A percentile compares a stretch with the other conserved stretches of the same genome.
phyloP scores from a whole-genome alignment of 2,329 filamentous ascomycete genomes.

The Zymoseptoria ardabiliae region DNA sequence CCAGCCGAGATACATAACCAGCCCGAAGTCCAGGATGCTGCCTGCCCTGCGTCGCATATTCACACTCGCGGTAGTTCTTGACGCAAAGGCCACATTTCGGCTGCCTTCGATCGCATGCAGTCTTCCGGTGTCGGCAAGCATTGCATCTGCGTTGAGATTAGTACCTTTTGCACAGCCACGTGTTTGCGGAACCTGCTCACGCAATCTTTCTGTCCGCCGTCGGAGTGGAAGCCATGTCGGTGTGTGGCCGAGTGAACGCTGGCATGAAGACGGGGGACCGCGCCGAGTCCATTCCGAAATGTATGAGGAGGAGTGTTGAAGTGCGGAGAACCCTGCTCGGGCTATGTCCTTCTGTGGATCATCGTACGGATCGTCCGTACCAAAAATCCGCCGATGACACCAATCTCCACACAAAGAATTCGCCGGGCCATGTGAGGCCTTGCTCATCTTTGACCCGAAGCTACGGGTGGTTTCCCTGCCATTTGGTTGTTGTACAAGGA shows the following conservation, averaged over 20 bases:
- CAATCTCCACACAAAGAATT: background rate
- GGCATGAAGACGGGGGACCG: background rate
- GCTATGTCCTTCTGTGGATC: background rate
- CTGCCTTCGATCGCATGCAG: constrained; percentile 21
- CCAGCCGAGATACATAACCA: constrained; percentile 34
- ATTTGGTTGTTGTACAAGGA: background rate
- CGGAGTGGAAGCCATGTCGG: background rate
- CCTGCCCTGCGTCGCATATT: constrained; percentile 16
- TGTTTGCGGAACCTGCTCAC: background rate
- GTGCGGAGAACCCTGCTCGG: constrained; percentile 1
- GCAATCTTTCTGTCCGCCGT: constrained; percentile 4
- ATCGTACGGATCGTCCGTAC: background rate
- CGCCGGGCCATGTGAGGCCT: background rate
- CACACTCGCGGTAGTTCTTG: constrained; percentile 18
- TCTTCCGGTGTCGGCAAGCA: constrained; percentile 24
- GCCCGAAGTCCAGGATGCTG: constrained; percentile 36
- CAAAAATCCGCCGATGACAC: background rate
- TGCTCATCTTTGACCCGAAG: background rate
- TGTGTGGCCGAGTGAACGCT: background rate
- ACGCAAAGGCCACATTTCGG: constrained; percentile 22
- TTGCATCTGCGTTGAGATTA: constrained; percentile 17
- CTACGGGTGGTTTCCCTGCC: no score
- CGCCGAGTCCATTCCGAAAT: constrained; percentile 4
- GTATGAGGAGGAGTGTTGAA: background rate
- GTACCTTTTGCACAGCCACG: background rate